Evolutionary conservation across 768 basidiomycete species (phyloP).

Genomic region (Boletus speciosus): DNA sequence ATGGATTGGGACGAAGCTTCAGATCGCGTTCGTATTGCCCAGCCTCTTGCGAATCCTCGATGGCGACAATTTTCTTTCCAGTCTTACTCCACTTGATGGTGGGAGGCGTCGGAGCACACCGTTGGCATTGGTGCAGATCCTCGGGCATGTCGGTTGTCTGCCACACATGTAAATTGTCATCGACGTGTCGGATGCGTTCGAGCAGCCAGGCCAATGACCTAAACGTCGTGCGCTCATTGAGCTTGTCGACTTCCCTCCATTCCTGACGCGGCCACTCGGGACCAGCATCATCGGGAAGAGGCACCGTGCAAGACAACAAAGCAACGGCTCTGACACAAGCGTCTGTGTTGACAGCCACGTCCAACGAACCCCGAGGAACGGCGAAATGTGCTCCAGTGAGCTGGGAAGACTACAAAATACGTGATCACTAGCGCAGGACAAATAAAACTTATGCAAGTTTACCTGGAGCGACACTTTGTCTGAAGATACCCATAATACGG

Average conservation of each 20-base stretch:
- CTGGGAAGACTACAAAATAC: slow-evolving; percentile 44
- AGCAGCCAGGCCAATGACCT: slow-evolving; percentile 82
- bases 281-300: slow-evolving; percentile 66
- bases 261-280: slow-evolving; percentile 70
- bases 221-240: slow-evolving; percentile 82
- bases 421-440: slow-evolving; percentile 1
- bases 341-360: slow-evolving; percentile 50
- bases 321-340: slow-evolving; percentile 76
- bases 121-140: slow-evolving; percentile 56
- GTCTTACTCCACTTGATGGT: slow-evolving; percentile 68
- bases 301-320: slow-evolving; percentile 72
- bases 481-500: slow-evolving; percentile 61
- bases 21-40: slow-evolving; percentile 86
- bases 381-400: slow-evolving; percentile 59
- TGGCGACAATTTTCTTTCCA: slow-evolving; percentile 56
- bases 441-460: slow-evolving; percentile 13
- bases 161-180: slow-evolving; percentile 67
- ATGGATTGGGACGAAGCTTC: slow-evolving; percentile 81
- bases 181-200: slow-evolving; percentile 75
- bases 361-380: slow-evolving; percentile 53
- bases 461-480: slow-evolving; percentile 54
- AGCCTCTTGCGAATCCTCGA: slow-evolving; percentile 84
- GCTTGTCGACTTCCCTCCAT: slow-evolving; percentile 83
- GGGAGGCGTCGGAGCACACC: slow-evolving; percentile 81
- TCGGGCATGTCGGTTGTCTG: slow-evolving; percentile 47